A percentile compares a stretch with the other conserved stretches of the same genome.
phyloP scores from a whole-genome alignment of 306 rosid species.

The Vicia sativa region DNA sequence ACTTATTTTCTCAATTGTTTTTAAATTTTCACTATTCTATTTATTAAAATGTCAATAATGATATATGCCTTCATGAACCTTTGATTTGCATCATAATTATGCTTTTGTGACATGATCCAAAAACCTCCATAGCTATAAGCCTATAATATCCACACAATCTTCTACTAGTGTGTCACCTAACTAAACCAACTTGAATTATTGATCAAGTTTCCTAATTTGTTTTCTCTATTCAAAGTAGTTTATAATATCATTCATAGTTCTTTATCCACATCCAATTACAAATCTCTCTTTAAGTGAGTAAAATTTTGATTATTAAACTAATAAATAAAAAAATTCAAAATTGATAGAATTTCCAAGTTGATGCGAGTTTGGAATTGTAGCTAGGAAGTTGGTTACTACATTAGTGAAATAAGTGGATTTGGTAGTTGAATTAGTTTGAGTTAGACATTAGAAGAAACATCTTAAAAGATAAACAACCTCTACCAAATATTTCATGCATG shows the following conservation, averaged over 20 bases:
- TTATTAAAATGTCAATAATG: no score
- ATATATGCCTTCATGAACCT: no score
- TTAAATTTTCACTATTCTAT: no score
- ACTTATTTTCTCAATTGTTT: no score
- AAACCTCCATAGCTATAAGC: background rate
- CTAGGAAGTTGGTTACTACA: conserved; percentile 15
- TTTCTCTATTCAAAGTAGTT: background rate
- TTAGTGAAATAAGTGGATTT: conserved; percentile 17
- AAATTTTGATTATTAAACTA: no score
- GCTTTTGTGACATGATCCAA: background rate
- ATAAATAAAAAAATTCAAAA: background rate
- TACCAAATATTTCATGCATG: conserved; percentile 43
- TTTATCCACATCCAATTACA: no score
- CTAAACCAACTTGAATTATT: conserved; percentile 4
- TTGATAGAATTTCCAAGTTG: background rate
- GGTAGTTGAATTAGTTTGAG: conserved; percentile 15
- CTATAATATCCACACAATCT: background rate
- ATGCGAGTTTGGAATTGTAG: conserved; percentile 23
- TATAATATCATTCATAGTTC: no score
- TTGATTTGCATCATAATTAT: conserved; percentile 8
- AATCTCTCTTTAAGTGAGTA: no score
- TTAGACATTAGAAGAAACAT: conserved; percentile 19
- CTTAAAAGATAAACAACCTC: conserved; percentile 54
- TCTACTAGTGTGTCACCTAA: conserved; percentile 31
- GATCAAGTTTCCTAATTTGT: background rate